Percentiles rank a stretch among this genome's conserved stretches.
Evolutionary conservation across 2,329 filamentous ascomycete species (phyloP).

Genomic region (Colletotrichum cordylinicola): DNA sequence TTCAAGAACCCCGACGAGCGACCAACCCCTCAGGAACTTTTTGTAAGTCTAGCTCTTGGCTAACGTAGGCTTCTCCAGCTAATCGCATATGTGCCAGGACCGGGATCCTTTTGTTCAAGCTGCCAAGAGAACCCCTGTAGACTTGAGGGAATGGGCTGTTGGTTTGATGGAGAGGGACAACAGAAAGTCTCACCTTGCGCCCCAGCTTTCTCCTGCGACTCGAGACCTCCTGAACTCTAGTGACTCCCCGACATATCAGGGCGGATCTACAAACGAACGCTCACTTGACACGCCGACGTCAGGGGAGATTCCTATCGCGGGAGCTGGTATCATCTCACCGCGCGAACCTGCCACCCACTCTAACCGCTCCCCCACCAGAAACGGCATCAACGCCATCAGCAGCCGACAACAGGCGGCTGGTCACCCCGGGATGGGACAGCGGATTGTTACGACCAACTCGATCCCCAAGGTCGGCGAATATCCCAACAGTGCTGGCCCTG

Average conservation of each 20-base stretch:
- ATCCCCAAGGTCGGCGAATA: slow-evolving; percentile 52
- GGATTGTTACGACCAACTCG: slow-evolving; percentile 58
- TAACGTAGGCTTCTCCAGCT: not conserved
- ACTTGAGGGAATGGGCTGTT: slow-evolving; percentile 92
- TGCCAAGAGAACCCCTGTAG: slow-evolving; percentile 93
- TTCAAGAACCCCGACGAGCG: slow-evolving; percentile 87
- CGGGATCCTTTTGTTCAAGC: slow-evolving; percentile 94
- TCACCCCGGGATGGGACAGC: slow-evolving; percentile 59
- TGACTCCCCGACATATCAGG: slow-evolving; percentile 60
- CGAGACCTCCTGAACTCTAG: slow-evolving; percentile 74
- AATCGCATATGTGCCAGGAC: slow-evolving; percentile 62
- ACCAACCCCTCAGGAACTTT: slow-evolving; percentile 92
- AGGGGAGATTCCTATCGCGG: slow-evolving; percentile 73
- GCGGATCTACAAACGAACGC: slow-evolving; percentile 48
- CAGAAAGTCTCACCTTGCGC: slow-evolving; percentile 90
- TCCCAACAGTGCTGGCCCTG: slow-evolving; percentile 41
- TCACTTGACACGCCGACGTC: slow-evolving; percentile 69
- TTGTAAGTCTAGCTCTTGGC: slow-evolving; percentile 62
- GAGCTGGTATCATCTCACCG: slow-evolving; percentile 60
- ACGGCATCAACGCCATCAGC: slow-evolving; percentile 51
- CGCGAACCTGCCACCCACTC: slow-evolving; percentile 51
- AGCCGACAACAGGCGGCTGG: slow-evolving; percentile 37
- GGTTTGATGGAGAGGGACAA: slow-evolving; percentile 95
- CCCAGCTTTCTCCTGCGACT: slow-evolving; percentile 78
- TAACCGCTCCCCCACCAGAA: slow-evolving; percentile 58